Base-by-base conservation (phyloP, 192 early-diverging fungal species). In the Rhizoclosmatium globosum region DNA sequence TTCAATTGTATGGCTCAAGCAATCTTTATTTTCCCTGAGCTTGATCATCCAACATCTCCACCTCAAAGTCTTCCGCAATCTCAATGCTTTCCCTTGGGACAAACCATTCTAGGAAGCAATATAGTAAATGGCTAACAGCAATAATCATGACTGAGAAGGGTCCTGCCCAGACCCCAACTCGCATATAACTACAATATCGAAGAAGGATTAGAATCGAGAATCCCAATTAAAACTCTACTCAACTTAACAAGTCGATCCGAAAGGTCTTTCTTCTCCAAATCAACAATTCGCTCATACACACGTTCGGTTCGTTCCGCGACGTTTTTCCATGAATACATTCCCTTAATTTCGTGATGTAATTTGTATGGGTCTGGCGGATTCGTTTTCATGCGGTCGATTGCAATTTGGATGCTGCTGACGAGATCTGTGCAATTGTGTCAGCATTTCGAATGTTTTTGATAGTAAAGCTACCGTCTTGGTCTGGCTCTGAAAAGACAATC, bases 241-340 rank as follows among this genome's bases (percentile, higher is more conserved):
- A 31, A 88, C 74, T 77, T 67, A 38, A 59, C 61, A 11, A 97
- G 80, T 69, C 96, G 84, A 68, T 97, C 95, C 38, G 92, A 88
- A 62, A 98, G 87, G 13, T 94, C 89, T 3, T 92, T 87, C 45
- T 86, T 88, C 57, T 87, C 86, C 71, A 21, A 17, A 38, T 92
- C 83, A 41, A 90, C 87, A 19, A 97, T 92, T 59, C 87, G 83
- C 43, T 89, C 84, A 77, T 99, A 98, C 15, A 98, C 95, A 76
- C 86, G 69, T 38, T 94, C 95, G 1, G 97, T 99, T 58, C 98
- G 83, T 79, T 95, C 91, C 7, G 98, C 97, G 38, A 99, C 96
- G 82, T 99, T 93, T 38, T 89, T 87, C 98, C 98, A 99, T 80
- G 93, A 95, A 84, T 99, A 99, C 95, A 98, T 98, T 60, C 91